Evolutionary conservation across 352 stramenopile genomes (phyloP).

Genomic region (Globisporangium heterothallicum): DNA sequence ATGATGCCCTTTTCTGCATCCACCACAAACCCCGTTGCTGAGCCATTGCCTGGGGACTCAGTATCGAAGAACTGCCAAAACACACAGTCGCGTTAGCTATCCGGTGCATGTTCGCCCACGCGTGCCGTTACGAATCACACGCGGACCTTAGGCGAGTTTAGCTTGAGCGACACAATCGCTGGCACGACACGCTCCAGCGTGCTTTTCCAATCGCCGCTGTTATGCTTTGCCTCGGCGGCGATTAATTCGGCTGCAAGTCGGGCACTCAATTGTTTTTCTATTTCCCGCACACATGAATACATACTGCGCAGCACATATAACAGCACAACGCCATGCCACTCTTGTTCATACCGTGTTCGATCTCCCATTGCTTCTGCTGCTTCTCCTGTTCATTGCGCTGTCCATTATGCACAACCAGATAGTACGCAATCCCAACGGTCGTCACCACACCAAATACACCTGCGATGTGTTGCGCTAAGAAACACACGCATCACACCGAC

Average conservation of each 20-base stretch:
- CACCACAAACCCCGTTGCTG: constrained; percentile 91
- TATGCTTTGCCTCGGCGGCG: constrained; percentile 58
- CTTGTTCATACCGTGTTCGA: constrained; percentile 27
- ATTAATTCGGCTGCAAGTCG: constrained; percentile 62
- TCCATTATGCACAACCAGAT: constrained; percentile 36
- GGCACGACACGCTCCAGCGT: constrained; percentile 83
- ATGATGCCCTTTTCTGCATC: constrained; percentile 90
- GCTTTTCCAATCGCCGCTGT: constrained; percentile 73
- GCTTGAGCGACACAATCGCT: constrained; percentile 85
- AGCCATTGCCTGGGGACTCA: constrained; percentile 81
- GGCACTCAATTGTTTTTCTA: constrained; percentile 59
- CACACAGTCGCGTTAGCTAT: too few relatives aligned
- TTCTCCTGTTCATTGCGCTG: constrained; percentile 41
- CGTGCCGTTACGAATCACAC: too few relatives aligned
- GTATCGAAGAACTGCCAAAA: constrained; percentile 92
- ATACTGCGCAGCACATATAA: background rate
- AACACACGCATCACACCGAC: background rate
- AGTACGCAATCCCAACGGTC: constrained; percentile 39
- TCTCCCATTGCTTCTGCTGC: constrained; percentile 61
- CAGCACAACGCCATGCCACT: background rate
- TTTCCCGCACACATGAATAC: background rate
- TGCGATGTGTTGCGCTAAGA: constrained; percentile 17
- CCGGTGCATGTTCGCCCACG: too few relatives aligned
- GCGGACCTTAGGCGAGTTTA: constrained; percentile 80
- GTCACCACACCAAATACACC: constrained; percentile 22